Base-by-base conservation (phyloP, 2,329 filamentous ascomycete genomes). In the Grosmannia serpens region DNA sequence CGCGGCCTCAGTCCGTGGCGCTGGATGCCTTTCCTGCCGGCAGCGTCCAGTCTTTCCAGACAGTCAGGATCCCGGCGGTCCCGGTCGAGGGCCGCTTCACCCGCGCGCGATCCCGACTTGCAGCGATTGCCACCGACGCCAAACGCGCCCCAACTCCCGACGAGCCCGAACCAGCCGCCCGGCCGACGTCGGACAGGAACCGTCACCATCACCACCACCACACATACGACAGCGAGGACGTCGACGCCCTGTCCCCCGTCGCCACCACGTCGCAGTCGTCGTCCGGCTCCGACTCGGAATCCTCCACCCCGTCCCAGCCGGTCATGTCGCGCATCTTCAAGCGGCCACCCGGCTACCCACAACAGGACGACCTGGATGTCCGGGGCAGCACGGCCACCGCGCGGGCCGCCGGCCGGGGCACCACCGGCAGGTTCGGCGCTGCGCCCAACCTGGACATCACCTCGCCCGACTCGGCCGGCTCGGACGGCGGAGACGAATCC, bases 251-350 rank as follows among this genome's bases (percentile, higher is more conserved):
- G 5, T 78, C 77, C 4, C 76, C 77, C 1, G 74, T 73, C 2
- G 70, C 71, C 0, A 67, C 67, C 24, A 75, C 77, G 31, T 76
- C 70, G 20, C 41, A 44, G 41, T 2, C 8, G 5, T 69, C 59
- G 6, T 58, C 57, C 4, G 58, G 46, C 9, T 49, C 67, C 13
- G 58, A 44, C 22, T 49, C 67, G 4, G 29, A n/a, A 2, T 53
- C 49, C 9, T 67, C 67, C 1, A 66, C 63, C 0, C 68, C 74
- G 31, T 82, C 78, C 1, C 76, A 75, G 61, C 78, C 79, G 0
- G 80, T 77, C 4, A 77, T 83, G 65, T 84, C 80, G 17, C 75
- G 81, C 58, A 83, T 84, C 62, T 83, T 84, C 65, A 78, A 79
- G 26, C 77, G 81, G 2, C 81, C 81, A 3, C 81, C 81, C 13